Base-by-base conservation (phyloP, 208 protist species). In the Vickermania ingenoplastis region DNA sequence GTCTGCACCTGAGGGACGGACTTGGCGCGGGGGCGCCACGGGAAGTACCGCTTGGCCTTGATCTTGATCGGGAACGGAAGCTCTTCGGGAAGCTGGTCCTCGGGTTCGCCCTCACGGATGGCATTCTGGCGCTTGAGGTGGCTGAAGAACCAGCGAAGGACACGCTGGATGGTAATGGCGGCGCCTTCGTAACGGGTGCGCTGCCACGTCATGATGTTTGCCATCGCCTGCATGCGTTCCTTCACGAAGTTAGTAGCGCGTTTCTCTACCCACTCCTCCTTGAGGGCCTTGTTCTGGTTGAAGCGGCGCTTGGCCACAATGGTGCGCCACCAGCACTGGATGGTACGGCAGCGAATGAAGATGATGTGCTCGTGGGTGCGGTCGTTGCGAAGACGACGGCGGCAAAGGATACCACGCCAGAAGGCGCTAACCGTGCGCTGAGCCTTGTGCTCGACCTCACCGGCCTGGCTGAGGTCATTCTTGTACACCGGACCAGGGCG, bases 261-360 rank as follows among this genome's bases (percentile, higher is more conserved):
- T 63, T 82, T 65, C 57, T 73, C 53, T 1, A 73, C 53, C 76
- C 78, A 93, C 58, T 77, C 56, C 21, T 78, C 36, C 36, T 75
- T 70, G 23, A 93, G 26, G 22, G 27, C 51, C 1, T 58, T 27
- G 27, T 87, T 67, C 36, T 69, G 58, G n/a, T 67, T 60, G 14
- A 55, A 61, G 45, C 63, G 64, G 67, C 71, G 73, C 14, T 58
- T 52, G 1, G 86, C 77, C 17, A 56, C 52, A 14, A 85, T 31
- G 21, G 45, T 58, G 41, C 86, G 86, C 83, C 86, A 93, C 80
- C 79, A 93, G 71, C 83, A 86, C 69, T 93, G 86, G 53, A 90
- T 87, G 30, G 61, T 65, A 22, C 60, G 77, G 3, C 80, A 81
- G 25, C 79, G 79, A n/a, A 58, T 45, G 56, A 71, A 75, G 24